Percentiles rank a stretch among this genome's conserved stretches.
phyloP scores from a whole-genome alignment of 257 asterid genomes.

The Solanum peruvianum region DNA sequence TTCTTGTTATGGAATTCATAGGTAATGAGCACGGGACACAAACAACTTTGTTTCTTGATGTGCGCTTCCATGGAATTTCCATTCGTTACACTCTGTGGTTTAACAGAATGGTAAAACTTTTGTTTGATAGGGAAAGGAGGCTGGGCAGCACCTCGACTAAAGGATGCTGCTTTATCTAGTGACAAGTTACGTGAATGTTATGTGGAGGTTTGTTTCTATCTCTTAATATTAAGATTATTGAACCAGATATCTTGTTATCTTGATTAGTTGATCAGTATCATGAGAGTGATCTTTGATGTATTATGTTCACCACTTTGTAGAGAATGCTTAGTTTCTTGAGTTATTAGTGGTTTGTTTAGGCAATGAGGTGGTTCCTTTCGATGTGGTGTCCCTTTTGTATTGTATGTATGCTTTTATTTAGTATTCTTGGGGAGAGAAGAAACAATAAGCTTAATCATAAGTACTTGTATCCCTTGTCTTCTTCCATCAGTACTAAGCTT shows the following conservation, averaged over 20 bases:
- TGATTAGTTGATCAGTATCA: background rate
- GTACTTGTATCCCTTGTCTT: background rate
- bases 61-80: background rate
- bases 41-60: background rate
- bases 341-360: background rate
- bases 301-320: background rate
- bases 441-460: background rate
- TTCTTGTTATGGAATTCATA: slow-evolving; percentile 96
- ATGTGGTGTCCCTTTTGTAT: background rate
- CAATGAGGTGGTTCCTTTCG: background rate
- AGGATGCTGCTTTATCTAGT: slow-evolving; percentile 83
- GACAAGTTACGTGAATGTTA: slow-evolving; percentile 88
- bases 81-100: background rate
- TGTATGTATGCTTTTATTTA: background rate
- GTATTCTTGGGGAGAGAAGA: background rate
- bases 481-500: background rate
- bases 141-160: slow-evolving; percentile 99
- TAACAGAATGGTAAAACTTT: background rate
- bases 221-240: background rate
- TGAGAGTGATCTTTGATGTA: background rate
- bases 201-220: slow-evolving; percentile 47
- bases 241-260: background rate
- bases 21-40: slow-evolving; percentile 24
- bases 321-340: background rate
- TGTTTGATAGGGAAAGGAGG: slow-evolving; percentile 57